Evolutionary conservation across 176 grass and related monocot genomes (phyloP).

Genomic region (Neostapfia colusana): DNA sequence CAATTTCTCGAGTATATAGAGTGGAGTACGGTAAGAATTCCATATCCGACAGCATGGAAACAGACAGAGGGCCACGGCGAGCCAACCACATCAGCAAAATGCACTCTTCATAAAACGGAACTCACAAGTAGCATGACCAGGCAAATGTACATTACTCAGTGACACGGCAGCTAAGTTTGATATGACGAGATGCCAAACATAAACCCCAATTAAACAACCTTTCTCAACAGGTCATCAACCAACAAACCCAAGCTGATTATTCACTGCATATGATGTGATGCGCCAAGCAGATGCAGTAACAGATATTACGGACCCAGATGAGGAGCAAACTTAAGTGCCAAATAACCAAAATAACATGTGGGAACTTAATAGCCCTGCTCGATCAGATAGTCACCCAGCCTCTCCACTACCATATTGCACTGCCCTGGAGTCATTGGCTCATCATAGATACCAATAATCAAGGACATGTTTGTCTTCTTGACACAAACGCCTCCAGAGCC

Average conservation of each 20-base stretch:
- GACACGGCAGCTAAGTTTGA: constrained; percentile 43
- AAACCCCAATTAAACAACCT: constrained; percentile 47
- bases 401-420: constrained; percentile 90
- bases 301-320: constrained; percentile 47
- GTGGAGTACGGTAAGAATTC: not conserved
- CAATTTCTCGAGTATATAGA: not conserved
- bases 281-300: constrained; percentile 43
- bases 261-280: constrained; percentile 54
- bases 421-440: constrained; percentile 91
- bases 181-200: constrained; percentile 47
- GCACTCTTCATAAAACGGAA: constrained; percentile 49
- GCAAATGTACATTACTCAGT: constrained; percentile 63
- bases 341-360: constrained; percentile 51
- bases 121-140: constrained; percentile 49
- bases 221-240: constrained; percentile 41
- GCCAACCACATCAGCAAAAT: constrained; percentile 14
- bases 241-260: constrained; percentile 62
- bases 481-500: constrained; percentile 67
- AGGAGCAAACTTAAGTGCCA: constrained; percentile 50
- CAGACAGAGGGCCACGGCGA: too few species aligned
- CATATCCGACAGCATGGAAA: not conserved
- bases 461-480: constrained; percentile 64
- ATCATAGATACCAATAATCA: constrained; percentile 84
- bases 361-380: constrained; percentile 65
- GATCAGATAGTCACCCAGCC: constrained; percentile 84